Evolutionary conservation across 2,329 filamentous ascomycete species (phyloP).

Genomic region (Leptographium procerum): DNA sequence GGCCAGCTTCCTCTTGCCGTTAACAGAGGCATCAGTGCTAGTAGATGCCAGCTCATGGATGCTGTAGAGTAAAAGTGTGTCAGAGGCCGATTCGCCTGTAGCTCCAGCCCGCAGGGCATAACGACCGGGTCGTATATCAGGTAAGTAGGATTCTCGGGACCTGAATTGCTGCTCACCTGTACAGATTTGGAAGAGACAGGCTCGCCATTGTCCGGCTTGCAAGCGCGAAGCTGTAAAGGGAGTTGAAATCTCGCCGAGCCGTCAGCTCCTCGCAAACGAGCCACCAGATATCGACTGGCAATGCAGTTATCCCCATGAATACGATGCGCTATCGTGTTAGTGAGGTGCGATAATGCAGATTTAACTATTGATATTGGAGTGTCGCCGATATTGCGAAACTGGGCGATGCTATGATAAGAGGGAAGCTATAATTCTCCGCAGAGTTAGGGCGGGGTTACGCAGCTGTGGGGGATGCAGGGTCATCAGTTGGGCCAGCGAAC

Average conservation of each 20-base stretch:
- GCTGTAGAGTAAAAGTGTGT: constrained; percentile 18
- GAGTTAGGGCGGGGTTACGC: neutral
- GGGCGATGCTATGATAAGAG: neutral
- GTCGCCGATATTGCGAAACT: neutral
- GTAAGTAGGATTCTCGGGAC: too few species aligned
- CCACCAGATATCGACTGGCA: constrained; percentile 50
- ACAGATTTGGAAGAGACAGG: constrained; percentile 49
- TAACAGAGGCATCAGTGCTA: constrained; percentile 28
- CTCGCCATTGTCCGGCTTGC: constrained; percentile 43
- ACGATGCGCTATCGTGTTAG: neutral
- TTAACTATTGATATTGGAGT: neutral
- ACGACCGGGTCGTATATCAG: too few species aligned
- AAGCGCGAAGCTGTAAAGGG: constrained; percentile 48
- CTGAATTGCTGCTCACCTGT: constrained; percentile 42
- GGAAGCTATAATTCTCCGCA: neutral
- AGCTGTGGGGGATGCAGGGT: neutral
- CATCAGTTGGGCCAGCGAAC: neutral
- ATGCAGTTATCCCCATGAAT: neutral
- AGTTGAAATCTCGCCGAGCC: constrained; percentile 42
- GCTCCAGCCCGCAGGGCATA: too few species aligned
- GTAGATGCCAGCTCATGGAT: constrained; percentile 34
- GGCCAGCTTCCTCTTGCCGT: constrained; percentile 39
- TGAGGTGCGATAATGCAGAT: neutral
- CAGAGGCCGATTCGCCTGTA: neutral
- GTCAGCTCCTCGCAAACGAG: constrained; percentile 50